These are phyloP conservation scores for Colletotrichum sp. DNA, from an alignment of 2,329 filamentous ascomycete species.

Conservation along the genomic window DNA sequence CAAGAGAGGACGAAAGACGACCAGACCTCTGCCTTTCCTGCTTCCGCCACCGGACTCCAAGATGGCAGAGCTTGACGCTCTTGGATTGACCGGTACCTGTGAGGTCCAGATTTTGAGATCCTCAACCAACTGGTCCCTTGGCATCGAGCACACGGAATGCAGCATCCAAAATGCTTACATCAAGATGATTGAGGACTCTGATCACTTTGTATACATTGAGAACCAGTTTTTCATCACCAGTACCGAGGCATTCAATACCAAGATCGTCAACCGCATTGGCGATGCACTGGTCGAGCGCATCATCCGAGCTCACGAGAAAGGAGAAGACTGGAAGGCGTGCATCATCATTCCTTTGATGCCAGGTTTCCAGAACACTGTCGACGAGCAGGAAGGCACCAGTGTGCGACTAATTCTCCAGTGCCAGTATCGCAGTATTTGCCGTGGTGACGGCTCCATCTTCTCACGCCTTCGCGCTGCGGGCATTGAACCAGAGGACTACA, in stretches of 20 bases:
- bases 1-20: constrained; percentile 88
- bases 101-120: constrained; percentile 96
- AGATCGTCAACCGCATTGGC: constrained; percentile 91
- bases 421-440: constrained; percentile 94
- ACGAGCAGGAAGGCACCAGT: constrained; percentile 91
- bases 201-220: constrained; percentile 98
- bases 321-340: constrained; percentile 88
- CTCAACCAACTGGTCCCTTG: constrained; percentile 88
- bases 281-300: constrained; percentile 94
- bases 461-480: constrained; percentile 78
- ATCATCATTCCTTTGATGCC: constrained; percentile 95
- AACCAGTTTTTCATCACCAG: constrained; percentile 99
- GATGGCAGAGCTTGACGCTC: constrained; percentile 80
- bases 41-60: constrained; percentile 93
- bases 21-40: constrained; percentile 89
- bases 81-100: constrained; percentile 91
- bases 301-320: constrained; percentile 80
- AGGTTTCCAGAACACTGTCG: constrained; percentile 97
- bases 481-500: constrained; percentile 94
- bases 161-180: constrained; percentile 97
- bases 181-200: constrained; percentile 91
- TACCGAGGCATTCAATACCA: constrained; percentile 84
- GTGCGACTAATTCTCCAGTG: constrained; percentile 96
- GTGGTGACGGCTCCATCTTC: constrained; percentile 91
- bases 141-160: constrained; percentile 85